Base-by-base conservation (phyloP, 805 yeast genomes). In the Lipomyces yamanashiensis region DNA sequence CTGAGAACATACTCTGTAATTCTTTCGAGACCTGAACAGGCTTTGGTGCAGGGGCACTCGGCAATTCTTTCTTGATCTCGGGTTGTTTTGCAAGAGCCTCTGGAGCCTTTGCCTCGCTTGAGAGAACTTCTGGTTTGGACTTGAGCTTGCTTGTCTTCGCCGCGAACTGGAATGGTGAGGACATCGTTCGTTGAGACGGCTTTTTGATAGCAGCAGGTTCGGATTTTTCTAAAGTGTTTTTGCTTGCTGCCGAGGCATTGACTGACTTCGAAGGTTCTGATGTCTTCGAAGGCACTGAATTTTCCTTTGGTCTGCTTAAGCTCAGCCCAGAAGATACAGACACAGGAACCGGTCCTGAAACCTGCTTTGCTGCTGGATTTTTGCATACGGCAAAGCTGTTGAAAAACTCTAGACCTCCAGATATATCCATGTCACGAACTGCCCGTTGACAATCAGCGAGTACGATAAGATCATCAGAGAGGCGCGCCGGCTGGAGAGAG, bases 381-480 rank as follows among this genome's bases (percentile, higher is more conserved):
- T 33, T 37, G n/a, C 40, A 43, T 21, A 28, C 28, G 8, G 59
- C 67, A 48, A 51, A 63, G 40, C 41, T 47, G 9, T 44, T 47
- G 33, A 62, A 37, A 15, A 15, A 21, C 6, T 54, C 51, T 34
- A 59, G 28, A 2, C 59, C 62, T n/a, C 41, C 45, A 23, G 13
- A 33, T 4, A 55, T 33, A 21, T 64, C 63, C 19, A 57, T 34
- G 4, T 60, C 62, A 23, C 61, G 59, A 5, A 58, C 67, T 21
- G 34, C n/a, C 13, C 62, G 59, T 21, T 52, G 59, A 21, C 64
- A 60, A n/a, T 64, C 65, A 23, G 62, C 45, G 10, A 64, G 54
- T 15, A 34, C 21, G 12, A 50, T 41, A 17, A 63, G 47, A 43
- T 63, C 64, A 39, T 54, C 62, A 4, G 59, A 40, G 15, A 61